These are phyloP conservation scores for Alternaria sp. DNA, from an alignment of 2,329 filamentous ascomycete genomes.

Conservation along the genomic window DNA sequence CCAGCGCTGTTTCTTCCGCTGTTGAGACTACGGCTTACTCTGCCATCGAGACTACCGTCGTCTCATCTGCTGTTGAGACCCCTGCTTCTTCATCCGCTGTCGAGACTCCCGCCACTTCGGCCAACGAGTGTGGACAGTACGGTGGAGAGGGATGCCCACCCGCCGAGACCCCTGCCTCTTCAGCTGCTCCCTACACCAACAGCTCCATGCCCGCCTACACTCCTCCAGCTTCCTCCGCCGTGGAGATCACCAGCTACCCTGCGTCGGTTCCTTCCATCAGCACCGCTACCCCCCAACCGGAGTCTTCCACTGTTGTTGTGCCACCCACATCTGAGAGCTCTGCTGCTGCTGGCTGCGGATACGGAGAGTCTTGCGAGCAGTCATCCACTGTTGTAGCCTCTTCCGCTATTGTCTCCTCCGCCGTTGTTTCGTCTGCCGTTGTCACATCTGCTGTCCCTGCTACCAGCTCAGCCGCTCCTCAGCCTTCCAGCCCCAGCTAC, in stretches of 20 bases:
- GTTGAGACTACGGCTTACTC: background rate
- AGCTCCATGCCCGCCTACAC: slow-evolving; percentile 22
- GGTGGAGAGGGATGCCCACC: slow-evolving; percentile 1
- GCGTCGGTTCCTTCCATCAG: slow-evolving; percentile 4
- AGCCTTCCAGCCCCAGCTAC: slow-evolving; percentile 31
- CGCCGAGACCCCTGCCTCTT: slow-evolving; percentile 9
- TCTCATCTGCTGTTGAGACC: background rate
- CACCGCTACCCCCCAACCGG: slow-evolving; percentile 11
- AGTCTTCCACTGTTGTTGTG: slow-evolving; percentile 7
- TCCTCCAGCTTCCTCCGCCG: slow-evolving; percentile 4
- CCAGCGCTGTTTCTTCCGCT: background rate
- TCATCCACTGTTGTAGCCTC: slow-evolving; percentile 13
- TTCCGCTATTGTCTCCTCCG: slow-evolving; percentile 2
- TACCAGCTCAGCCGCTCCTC: slow-evolving; percentile 18
- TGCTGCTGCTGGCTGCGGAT: slow-evolving; percentile 13
- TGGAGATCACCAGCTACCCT: background rate
- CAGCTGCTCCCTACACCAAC: slow-evolving; percentile 21
- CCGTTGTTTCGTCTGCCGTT: background rate
- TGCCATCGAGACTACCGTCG: background rate
- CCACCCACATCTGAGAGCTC: slow-evolving; percentile 11
- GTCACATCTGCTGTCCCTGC: slow-evolving; percentile 9
- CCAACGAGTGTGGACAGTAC: slow-evolving; percentile 9
- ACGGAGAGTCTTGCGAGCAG: slow-evolving; percentile 24
- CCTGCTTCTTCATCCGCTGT: slow-evolving; percentile 14
- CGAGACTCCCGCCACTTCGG: slow-evolving; percentile 7